phyloP scores from a whole-genome alignment of 2,329 filamentous ascomycete species.

The Fusarium sp. region DNA sequence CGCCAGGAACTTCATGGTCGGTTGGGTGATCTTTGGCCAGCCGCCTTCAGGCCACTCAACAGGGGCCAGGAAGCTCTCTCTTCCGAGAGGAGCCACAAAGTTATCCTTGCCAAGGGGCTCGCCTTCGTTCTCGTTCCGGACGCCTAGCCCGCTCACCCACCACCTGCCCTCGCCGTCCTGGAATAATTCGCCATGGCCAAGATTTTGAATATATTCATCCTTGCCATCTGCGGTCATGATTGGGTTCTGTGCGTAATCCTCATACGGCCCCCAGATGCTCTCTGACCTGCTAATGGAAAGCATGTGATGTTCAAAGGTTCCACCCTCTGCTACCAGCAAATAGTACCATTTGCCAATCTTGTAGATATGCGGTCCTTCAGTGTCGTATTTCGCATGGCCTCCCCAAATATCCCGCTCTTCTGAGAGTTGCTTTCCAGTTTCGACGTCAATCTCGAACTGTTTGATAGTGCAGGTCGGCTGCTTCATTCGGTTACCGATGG shows the following conservation, averaged over 20 bases:
- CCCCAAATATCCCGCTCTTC: constrained; percentile 32
- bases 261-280: constrained; percentile 47
- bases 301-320: constrained; percentile 49
- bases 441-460: constrained; percentile 38
- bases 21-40: constrained; percentile 17
- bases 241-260: constrained; percentile 47
- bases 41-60: constrained; percentile 21
- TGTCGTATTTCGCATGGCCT: constrained; percentile 34
- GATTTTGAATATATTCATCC: constrained; percentile 37
- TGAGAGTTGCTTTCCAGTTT: constrained; percentile 34
- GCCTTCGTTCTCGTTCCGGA: constrained; percentile 18
- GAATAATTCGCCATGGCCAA: constrained; percentile 43
- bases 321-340: constrained; percentile 58
- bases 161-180: constrained; percentile 35
- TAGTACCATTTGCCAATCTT: constrained; percentile 57
- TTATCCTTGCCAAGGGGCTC: neutral
- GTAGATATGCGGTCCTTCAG: constrained; percentile 54
- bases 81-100: constrained; percentile 21
- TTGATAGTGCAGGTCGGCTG: constrained; percentile 39
- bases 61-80: constrained; percentile 16
- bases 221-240: constrained; percentile 45
- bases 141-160: constrained; percentile 29
- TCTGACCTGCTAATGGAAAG: constrained; percentile 35
- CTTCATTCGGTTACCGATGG: constrained; percentile 1
- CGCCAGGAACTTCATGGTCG: constrained; percentile 13